These are phyloP conservation scores for Casuarina glauca DNA, from an alignment of 306 rosid species.

Conservation along the genomic window DNA sequence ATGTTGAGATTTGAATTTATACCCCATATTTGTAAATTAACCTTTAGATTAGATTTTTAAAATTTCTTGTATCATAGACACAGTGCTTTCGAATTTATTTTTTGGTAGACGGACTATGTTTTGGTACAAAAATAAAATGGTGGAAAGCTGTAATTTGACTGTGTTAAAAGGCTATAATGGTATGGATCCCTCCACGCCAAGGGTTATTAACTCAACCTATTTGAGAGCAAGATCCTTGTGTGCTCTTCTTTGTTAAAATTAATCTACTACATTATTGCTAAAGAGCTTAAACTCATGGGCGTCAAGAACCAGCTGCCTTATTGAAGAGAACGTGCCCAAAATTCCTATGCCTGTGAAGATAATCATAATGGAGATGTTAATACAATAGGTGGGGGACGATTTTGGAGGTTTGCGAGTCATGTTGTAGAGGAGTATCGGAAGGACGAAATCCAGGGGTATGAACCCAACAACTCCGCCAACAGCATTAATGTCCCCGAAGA, in stretches of 20 bases:
- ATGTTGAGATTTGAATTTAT: too few relatives aligned
- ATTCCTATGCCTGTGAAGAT: slow-evolving; percentile 77
- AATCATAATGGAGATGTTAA: slow-evolving; percentile 72
- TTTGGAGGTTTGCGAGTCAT: slow-evolving; percentile 70
- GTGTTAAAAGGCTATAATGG: too few relatives aligned
- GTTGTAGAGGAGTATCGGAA: slow-evolving; percentile 92
- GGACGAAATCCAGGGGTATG: slow-evolving; percentile 90
- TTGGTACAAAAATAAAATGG: background rate
- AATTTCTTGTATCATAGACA: too few relatives aligned
- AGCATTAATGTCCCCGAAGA: slow-evolving; percentile 81
- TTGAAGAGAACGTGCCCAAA: slow-evolving; percentile 78
- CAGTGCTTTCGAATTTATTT: too few relatives aligned
- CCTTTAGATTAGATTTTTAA: too few relatives aligned
- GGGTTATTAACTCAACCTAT: background rate
- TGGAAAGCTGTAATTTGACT: background rate
- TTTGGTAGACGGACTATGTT: too few relatives aligned
- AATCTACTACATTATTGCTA: slow-evolving; percentile 63
- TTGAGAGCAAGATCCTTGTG: too few relatives aligned
- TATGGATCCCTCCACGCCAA: background rate
- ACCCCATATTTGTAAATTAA: too few relatives aligned
- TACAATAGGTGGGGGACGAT: slow-evolving; percentile 59
- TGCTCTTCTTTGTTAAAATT: background rate
- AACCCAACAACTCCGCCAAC: slow-evolving; percentile 91
- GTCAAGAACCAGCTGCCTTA: slow-evolving; percentile 77
- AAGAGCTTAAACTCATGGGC: slow-evolving; percentile 78